Evolutionary conservation across 805 yeast species (phyloP), one percentile per base, ranked within the genome.

Genomic region (Yamadazyma akitaensis): DNA sequence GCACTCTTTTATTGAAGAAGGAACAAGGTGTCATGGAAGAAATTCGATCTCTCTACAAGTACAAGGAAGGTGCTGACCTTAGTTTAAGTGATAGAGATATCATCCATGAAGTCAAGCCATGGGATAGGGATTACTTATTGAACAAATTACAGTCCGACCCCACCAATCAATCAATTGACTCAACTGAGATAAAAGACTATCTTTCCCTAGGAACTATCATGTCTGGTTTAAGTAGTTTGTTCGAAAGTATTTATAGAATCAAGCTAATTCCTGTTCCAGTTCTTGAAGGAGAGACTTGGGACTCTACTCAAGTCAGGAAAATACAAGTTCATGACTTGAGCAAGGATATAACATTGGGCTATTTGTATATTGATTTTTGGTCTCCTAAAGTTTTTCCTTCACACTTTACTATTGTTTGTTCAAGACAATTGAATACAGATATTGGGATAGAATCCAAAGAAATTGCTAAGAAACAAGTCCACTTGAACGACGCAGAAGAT

Each of bases 401-500:
- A 0, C 99, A 94, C 66, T 94, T 88, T 67, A 94, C 98, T 0
- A 88, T 94, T 7, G 89, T 94, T 51, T 94, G 98, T 58, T 88
- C 96, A n/a, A 77, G 98, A 54, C 80, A 81, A 57, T 77, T 89
- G 13, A 82, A 82, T 56, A 73, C 76, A 0, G 76, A 75, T 44
- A 55, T 61, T 67, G 44, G 63, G 35, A 70, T 52, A 37, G 75
- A 69, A 48, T 36, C 56, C 5, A 42, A 49, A 14, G 56, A 53
- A 2, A 52, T 53, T 2, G 54, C 68, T 53, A 47, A 47, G 24
- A 43, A 53, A 4, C 56, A 60, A 30, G 71, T 64, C 3, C 71
- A 68, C 33, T 59, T 71, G 26, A 67, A 68, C 11, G 72, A 70
- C 12, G 80, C 77, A 4, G 76, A 71, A 33, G 68, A 72, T 30